These are phyloP conservation scores for Canavalia ensiformis DNA, from an alignment of 306 rosid genomes.

Conservation along the genomic window DNA sequence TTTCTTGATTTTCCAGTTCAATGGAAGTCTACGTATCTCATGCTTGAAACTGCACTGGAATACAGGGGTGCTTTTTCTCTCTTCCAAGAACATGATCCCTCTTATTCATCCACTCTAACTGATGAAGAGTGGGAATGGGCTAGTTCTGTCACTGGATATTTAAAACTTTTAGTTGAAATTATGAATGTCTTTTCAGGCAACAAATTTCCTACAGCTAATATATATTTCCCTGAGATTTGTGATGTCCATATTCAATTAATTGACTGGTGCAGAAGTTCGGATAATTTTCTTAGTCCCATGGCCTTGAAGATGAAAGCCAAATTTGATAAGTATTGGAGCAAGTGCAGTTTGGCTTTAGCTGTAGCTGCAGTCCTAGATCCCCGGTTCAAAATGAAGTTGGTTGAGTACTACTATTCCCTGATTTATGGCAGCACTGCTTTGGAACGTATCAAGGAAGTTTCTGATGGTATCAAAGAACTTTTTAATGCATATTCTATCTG, in stretches of 20 bases:
- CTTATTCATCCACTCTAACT: conserved; percentile 65
- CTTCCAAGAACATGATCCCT: conserved; percentile 75
- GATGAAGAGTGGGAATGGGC: conserved; percentile 91
- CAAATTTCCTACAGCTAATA: conserved; percentile 77
- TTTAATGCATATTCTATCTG: conserved; percentile 82
- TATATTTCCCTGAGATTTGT: conserved; percentile 92
- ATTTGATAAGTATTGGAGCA: conserved; percentile 95
- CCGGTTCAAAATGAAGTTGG: conserved; percentile 91
- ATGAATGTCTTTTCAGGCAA: conserved; percentile 68
- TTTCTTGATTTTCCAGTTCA: conserved; percentile 70
- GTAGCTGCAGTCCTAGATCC: conserved; percentile 94
- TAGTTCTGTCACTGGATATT: conserved; percentile 62
- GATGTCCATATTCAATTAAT: conserved; percentile 86
- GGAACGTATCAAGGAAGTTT: conserved; percentile 91
- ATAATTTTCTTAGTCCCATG: conserved; percentile 71
- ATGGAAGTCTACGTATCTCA: conserved; percentile 80
- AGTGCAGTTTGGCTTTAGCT: conserved; percentile 88
- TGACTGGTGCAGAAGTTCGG: conserved; percentile 90
- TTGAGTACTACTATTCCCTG: conserved; percentile 94
- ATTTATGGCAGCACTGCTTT: conserved; percentile 91
- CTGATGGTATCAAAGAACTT: conserved; percentile 84
- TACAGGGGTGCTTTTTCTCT: conserved; percentile 77
- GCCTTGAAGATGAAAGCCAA: conserved; percentile 81
- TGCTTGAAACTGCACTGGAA: conserved; percentile 87
- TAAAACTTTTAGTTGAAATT: conserved; percentile 87